Conservation (phyloP, 805 yeast species). For the Dipodascus geniculatus region DNA sequence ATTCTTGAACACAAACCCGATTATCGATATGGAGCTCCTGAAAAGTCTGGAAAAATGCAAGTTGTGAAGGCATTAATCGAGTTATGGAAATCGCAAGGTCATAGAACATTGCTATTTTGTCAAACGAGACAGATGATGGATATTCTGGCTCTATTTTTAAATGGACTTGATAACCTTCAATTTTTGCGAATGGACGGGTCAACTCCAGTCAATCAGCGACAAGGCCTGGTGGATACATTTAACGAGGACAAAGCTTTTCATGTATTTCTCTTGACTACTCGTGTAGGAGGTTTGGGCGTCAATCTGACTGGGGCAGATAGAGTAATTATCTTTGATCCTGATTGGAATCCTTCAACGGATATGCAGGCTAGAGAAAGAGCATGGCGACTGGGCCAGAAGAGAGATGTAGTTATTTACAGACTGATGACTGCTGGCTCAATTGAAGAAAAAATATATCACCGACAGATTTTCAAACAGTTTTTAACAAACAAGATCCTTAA, state of each 20-base stretch:
- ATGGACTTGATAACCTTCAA: slow-evolving; percentile 27
- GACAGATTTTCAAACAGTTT: slow-evolving; percentile 93
- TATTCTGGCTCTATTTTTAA: slow-evolving; percentile 61
- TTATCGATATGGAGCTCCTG: slow-evolving; percentile 33
- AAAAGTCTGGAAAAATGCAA: slow-evolving; percentile 77
- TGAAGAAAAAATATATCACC: slow-evolving; percentile 92
- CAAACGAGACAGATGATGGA: slow-evolving; percentile 93
- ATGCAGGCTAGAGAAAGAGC: slow-evolving; percentile 95
- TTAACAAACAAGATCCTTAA: slow-evolving; percentile 85
- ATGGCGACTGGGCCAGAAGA: slow-evolving; percentile 92
- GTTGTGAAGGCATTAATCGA: slow-evolving; percentile 66
- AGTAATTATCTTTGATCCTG: slow-evolving; percentile 91
- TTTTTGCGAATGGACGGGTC: slow-evolving; percentile 91
- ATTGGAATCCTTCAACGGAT: slow-evolving; percentile 98
- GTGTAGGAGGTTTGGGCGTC: slow-evolving; percentile 94
- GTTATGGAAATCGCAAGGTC: slow-evolving; percentile 67
- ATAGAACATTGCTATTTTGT: slow-evolving; percentile 74
- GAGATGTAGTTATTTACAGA: slow-evolving; percentile 82
- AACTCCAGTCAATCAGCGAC: slow-evolving; percentile 69
- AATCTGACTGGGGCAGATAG: slow-evolving; percentile 92
- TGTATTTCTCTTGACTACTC: slow-evolving; percentile 77
- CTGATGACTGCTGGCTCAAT: slow-evolving; percentile 91
- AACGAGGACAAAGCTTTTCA: slow-evolving; percentile 46
- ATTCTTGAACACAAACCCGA: slow-evolving; percentile 23
- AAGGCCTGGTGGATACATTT: slow-evolving; percentile 67